A percentile compares a stretch with the other conserved stretches of the same genome.
phyloP scores from a whole-genome alignment of 78 protist genomes.

The slime mould (Dictyostelium discoideum) region dicty_2.7 NC_007089.4:4153501-4154000 shows the following conservation, averaged over 20 bases:
- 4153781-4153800: too few species aligned
- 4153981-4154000: constrained; percentile 74
- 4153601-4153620: constrained; percentile 62
- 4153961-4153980: too few species aligned
- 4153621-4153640: constrained; percentile 12
- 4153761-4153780: too few species aligned
- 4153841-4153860: too few species aligned
- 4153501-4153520: constrained; percentile 57
- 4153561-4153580: constrained; percentile 86
- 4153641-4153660: constrained; percentile 75
- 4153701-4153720: constrained; percentile 97
- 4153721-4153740: constrained; percentile 91
- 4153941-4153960: too few species aligned
- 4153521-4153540: constrained; percentile 35
- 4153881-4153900: too few species aligned
- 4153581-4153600: constrained; percentile 97
- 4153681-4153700: constrained; percentile 95
- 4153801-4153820: too few species aligned
- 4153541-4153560: constrained; percentile 65
- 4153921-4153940: too few species aligned
- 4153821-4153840: too few species aligned
- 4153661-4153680: constrained; percentile 92
- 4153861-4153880: too few species aligned
- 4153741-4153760: constrained; percentile 52
- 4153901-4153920: too few species aligned